Conservation (phyloP, 1,284 basidiomycete species). For the Ceratobasidium papillatum region DNA sequence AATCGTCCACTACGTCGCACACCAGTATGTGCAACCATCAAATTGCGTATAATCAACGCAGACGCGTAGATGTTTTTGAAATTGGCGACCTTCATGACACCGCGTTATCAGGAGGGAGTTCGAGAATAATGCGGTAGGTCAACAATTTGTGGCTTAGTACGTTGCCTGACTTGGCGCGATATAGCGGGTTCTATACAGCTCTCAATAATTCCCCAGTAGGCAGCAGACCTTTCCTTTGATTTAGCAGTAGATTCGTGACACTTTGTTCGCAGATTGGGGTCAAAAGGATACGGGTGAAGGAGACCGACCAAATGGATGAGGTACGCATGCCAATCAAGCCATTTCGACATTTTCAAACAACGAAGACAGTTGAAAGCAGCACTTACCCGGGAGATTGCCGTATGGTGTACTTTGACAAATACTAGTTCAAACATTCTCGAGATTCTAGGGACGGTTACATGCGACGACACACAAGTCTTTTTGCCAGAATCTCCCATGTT, state of each 20-base stretch:
- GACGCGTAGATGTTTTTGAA: background rate
- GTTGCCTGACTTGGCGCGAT: background rate
- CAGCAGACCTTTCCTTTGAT: no score
- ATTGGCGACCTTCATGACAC: background rate
- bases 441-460: background rate
- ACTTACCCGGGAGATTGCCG: background rate
- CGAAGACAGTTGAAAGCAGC: background rate
- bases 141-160: no score
- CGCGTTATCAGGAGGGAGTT: background rate
- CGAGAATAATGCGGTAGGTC: background rate
- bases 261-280: background rate
- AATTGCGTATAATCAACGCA: background rate
- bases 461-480: background rate
- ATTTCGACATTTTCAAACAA: background rate
- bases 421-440: background rate
- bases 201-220: background rate
- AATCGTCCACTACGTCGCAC: no score
- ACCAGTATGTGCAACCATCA: slow-evolving; percentile 11
- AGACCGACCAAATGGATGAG: background rate
- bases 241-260: background rate
- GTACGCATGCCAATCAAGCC: background rate
- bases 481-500: background rate
- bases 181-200: background rate
- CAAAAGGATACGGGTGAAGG: background rate
- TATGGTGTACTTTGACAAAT: background rate